These are phyloP conservation scores for Lyophyllum semitale DNA, from an alignment of 768 basidiomycete genomes.

Conservation along the genomic window DNA sequence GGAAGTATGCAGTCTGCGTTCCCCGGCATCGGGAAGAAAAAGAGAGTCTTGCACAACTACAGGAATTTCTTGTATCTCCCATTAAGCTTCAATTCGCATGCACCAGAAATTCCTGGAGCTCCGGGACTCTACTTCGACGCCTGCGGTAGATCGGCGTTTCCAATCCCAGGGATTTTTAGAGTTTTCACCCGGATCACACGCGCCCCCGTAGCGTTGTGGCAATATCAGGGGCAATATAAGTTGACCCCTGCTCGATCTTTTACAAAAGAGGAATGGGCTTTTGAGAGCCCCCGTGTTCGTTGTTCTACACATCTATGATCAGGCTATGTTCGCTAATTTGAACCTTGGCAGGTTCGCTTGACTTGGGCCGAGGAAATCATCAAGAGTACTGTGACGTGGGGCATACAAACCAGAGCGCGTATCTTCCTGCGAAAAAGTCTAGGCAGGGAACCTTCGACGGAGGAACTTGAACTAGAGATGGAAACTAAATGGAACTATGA, in stretches of 20 bases:
- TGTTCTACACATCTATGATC: not conserved
- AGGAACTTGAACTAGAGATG: constrained; percentile 20
- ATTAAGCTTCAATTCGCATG: constrained; percentile 22
- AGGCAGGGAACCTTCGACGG: constrained; percentile 23
- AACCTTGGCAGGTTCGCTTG: not conserved
- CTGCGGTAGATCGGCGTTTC: not conserved
- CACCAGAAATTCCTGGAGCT: constrained; percentile 31
- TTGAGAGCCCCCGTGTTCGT: constrained; percentile 2
- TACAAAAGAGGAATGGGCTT: constrained; percentile 27
- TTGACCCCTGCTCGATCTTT: constrained; percentile 38
- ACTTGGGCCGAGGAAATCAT: constrained; percentile 30
- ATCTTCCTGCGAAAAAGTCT: constrained; percentile 27
- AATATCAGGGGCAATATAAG: constrained; percentile 34
- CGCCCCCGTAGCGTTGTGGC: constrained; percentile 36
- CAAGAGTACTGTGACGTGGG: constrained; percentile 30
- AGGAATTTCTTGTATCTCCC: constrained; percentile 32
- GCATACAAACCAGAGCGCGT: constrained; percentile 21
- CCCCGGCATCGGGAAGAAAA: constrained; percentile 15
- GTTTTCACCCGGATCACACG: constrained; percentile 27
- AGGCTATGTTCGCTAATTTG: not conserved
- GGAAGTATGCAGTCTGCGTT: constrained; percentile 7
- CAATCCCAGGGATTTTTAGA: constrained; percentile 26
- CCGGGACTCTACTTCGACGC: constrained; percentile 31
- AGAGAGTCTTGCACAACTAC: constrained; percentile 21
- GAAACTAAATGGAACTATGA: not conserved